Conservation (phyloP, 2,329 filamentous ascomycete genomes). For the Colletotrichum tropicicola region DNA sequence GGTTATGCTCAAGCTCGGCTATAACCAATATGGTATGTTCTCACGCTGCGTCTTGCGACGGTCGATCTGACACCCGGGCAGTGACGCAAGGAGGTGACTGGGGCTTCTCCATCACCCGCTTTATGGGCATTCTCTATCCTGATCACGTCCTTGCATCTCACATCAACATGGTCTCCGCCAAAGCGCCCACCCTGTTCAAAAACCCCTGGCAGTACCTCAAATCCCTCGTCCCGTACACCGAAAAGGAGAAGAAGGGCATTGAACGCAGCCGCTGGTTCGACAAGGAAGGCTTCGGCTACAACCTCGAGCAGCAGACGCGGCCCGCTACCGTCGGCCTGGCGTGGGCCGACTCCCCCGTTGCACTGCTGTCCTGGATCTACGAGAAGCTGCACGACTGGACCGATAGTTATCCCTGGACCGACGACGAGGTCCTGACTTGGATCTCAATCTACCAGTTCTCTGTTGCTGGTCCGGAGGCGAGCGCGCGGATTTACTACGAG, state of each 20-base stretch:
- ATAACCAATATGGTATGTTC: conserved; percentile 61
- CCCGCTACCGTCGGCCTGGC: conserved; percentile 78
- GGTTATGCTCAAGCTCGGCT: conserved; percentile 75
- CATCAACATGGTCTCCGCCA: conserved; percentile 62
- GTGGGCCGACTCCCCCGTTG: conserved; percentile 75
- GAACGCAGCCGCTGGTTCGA: conserved; percentile 66
- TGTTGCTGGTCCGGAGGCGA: conserved; percentile 73
- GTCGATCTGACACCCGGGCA: conserved; percentile 34
- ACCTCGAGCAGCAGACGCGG: conserved; percentile 69
- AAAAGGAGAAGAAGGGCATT: conserved; percentile 59
- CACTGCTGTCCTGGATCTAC: conserved; percentile 79
- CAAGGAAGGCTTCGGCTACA: conserved; percentile 66
- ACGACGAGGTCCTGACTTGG: conserved; percentile 82
- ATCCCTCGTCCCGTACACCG: conserved; percentile 63
- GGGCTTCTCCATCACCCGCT: conserved; percentile 72
- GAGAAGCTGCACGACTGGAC: conserved; percentile 85
- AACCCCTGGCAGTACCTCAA: conserved; percentile 67
- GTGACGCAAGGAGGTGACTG: conserved; percentile 74
- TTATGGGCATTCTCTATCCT: conserved; percentile 68
- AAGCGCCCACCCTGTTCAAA: conserved; percentile 56
- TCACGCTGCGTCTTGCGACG: conserved; percentile 29
- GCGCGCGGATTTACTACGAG: conserved; percentile 79
- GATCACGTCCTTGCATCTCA: conserved; percentile 66
- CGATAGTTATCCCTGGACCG: conserved; percentile 76
- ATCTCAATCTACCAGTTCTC: conserved; percentile 78